Evolutionary conservation across 202 grass and related monocot genomes (phyloP).

Genomic region (Musa balbisiana): DNA sequence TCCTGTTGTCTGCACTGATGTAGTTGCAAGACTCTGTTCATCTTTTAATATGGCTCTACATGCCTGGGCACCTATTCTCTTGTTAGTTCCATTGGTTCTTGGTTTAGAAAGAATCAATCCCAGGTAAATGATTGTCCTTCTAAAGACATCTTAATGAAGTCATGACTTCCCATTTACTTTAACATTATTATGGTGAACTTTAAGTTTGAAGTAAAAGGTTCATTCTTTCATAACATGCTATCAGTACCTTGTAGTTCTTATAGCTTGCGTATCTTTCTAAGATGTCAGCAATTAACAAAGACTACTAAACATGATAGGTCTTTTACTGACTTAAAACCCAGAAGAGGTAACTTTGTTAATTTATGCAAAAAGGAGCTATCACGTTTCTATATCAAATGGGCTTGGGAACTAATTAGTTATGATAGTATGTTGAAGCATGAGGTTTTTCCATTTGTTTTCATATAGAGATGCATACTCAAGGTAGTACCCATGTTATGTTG

Average conservation of each 20-base stretch:
- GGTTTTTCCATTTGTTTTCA: too few relatives aligned
- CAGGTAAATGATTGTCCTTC: slow-evolving; percentile 41
- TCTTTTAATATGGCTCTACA: slow-evolving; percentile 45
- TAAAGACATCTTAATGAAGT: not conserved
- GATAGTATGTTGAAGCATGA: not conserved
- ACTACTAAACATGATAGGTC: too few relatives aligned
- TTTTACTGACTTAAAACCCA: not conserved
- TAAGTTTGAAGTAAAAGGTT: not conserved
- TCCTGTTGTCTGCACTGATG: slow-evolving; percentile 81
- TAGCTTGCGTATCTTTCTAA: not conserved
- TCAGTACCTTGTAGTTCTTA: not conserved
- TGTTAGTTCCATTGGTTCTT: slow-evolving; percentile 86
- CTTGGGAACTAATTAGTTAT: not conserved
- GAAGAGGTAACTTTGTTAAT: not conserved
- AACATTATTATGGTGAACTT: not conserved
- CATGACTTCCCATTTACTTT: not conserved
- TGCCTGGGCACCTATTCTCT: slow-evolving; percentile 63
- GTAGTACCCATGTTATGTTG: not conserved
- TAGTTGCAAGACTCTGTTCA: slow-evolving; percentile 52
- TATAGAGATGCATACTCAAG: not conserved
- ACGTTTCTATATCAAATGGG: not conserved
- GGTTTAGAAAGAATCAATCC: slow-evolving; percentile 89
- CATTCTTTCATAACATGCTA: not conserved
- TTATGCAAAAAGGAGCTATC: not conserved
- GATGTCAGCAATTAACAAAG: too few relatives aligned